Percentiles rank a stretch among this genome's conserved stretches.
These are phyloP conservation scores for Triticum turgidum DNA, from an alignment of 176 grass and related monocot genomes.

Conservation along the genomic window DNA sequence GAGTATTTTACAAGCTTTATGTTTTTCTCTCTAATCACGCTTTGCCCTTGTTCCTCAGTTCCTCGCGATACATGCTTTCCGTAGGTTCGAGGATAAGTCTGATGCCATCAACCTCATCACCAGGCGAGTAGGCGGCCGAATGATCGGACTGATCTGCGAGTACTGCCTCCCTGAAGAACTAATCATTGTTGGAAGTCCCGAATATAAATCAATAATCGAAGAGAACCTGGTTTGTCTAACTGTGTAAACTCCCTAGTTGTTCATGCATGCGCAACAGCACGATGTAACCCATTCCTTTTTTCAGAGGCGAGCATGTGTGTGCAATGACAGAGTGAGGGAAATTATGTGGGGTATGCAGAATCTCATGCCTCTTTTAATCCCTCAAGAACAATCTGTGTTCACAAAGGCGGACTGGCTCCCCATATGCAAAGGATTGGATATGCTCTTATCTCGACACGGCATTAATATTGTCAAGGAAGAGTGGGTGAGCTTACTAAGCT, in stretches of 20 bases:
- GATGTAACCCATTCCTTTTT: background rate
- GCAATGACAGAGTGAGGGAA: background rate
- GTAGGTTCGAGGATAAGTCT: background rate
- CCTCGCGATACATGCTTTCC: background rate
- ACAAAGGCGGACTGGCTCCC: background rate
- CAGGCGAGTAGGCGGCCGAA: background rate
- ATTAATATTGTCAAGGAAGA: background rate
- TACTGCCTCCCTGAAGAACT: background rate
- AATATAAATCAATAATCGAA: background rate
- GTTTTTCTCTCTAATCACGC: background rate
- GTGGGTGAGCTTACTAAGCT: background rate
- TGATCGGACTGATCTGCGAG: background rate
- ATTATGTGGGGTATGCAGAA: background rate
- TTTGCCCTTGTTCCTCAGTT: background rate
- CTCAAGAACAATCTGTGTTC: background rate
- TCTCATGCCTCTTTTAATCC: background rate
- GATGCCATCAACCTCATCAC: background rate
- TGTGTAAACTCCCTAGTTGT: background rate
- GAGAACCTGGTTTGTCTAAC: background rate
- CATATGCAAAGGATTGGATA: constrained; percentile 1
- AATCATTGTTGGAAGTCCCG: background rate
- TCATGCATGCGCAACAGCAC: background rate
- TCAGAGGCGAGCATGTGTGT: background rate
- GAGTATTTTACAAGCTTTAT: background rate
- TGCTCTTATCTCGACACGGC: background rate